Evolutionary conservation across 805 yeast species (phyloP).

Genomic region (Clavispora fructus): DNA sequence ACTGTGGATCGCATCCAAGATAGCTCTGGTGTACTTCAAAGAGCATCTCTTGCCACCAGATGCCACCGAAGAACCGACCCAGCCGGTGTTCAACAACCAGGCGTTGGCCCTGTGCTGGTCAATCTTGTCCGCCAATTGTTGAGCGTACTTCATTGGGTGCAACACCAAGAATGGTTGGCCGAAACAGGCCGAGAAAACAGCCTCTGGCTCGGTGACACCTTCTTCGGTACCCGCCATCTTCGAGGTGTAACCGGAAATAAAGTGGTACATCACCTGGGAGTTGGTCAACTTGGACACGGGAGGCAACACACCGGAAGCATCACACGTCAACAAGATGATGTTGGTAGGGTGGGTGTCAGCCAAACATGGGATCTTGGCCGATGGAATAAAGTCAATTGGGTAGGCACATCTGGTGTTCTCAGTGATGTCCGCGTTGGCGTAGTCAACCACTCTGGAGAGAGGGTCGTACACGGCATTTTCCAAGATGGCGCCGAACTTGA

Average conservation of each 20-base stretch:
- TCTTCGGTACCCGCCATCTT: constrained; percentile 99
- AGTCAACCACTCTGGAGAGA: constrained; percentile 75
- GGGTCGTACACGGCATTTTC: constrained; percentile 91
- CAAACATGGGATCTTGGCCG: constrained; percentile 92
- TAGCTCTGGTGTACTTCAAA: constrained; percentile 94
- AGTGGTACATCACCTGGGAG: constrained; percentile 98
- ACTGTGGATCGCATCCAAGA: constrained; percentile 88
- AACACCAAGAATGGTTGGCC: constrained; percentile 98
- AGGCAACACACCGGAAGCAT: constrained; percentile 96
- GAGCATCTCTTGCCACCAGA: constrained; percentile 98
- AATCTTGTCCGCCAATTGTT: constrained; percentile 92
- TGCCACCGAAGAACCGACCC: constrained; percentile 93
- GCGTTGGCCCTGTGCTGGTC: constrained; percentile 83
- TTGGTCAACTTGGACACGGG: constrained; percentile 92
- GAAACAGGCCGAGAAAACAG: constrained; percentile 96
- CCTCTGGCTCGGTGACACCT: constrained; percentile 97
- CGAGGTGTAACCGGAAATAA: constrained; percentile 96
- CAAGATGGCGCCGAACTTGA: constrained; percentile 88
- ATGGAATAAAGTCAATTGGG: constrained; percentile 95
- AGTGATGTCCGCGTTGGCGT: constrained; percentile 73
- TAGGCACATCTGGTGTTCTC: constrained; percentile 98
- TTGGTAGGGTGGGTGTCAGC: constrained; percentile 89
- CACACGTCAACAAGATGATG: constrained; percentile 90
- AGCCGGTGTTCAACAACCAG: constrained; percentile 96
- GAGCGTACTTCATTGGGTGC: constrained; percentile 97